Base-by-base conservation (phyloP, 2,329 filamentous ascomycete genomes). In the Botrytis byssoidea region DNA sequence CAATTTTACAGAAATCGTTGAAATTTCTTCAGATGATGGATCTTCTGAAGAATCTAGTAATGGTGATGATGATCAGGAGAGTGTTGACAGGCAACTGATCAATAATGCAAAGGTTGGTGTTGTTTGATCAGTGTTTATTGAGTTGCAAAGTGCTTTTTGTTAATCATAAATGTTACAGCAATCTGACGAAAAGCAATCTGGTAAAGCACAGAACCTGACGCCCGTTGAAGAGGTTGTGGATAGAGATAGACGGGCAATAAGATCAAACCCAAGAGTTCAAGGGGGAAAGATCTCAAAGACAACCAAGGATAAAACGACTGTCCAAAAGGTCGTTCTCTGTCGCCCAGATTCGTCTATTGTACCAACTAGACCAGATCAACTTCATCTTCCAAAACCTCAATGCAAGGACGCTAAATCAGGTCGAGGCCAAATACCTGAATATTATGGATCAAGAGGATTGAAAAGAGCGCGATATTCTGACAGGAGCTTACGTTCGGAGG, bases 11-110 rank as follows among this genome's bases (percentile, higher is more conserved):
- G 35, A 69, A 18, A 9, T 59, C 4, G 5, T 69, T 44, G 37
- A 69, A 25, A 57, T 69, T 32, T 69, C 66, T 32, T 69, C 66
- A 16, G 37, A 57, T 57, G 66, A 69, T 25, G 66, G 29, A 69
- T 57, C 48, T 22, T 35, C n/a, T 14, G 66, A 44, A 18, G n/a
- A 29, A 18, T 57, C 51, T 29, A 16, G 6, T 16, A 18, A 16
- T 16, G 16, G 32, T 6, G 32, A 32, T 16, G 18, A 29, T 18
- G n/a, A 20, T 29, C 37, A 44, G 14, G 51, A 18, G n/a, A 29
- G 14, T 29, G 51, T 29, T 57, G 51, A 9, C n/a, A 29, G 18
- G 7, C n/a, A 57, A 57, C 51, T 18, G 3, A 20, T 20, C 37
- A 57, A 57, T 32, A 44, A 20, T 29, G 29, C 9, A 42, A 57